Base-by-base conservation (phyloP, 1,284 basidiomycete genomes). In the Polyporus tsugae region DNA sequence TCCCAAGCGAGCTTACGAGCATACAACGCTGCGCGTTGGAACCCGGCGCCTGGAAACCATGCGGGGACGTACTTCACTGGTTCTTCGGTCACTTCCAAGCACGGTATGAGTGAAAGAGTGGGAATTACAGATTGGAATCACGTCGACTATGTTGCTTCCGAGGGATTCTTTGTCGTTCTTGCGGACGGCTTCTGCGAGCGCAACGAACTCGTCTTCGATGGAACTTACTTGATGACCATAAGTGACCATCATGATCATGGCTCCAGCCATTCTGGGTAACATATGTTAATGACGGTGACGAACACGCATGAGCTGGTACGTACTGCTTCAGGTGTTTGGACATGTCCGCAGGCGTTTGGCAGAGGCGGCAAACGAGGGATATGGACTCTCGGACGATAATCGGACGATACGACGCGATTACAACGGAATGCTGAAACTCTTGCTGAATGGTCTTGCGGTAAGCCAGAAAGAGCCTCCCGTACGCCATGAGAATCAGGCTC, bases 41-140 rank as follows among this genome's bases (percentile, higher is more conserved):
- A 74, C 0, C 41, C 63, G 0, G 66, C 70, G 2, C 71, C 70
- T 2, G 73, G 73, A 55, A 70, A 73, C 73, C 73, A 74, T 2
- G 52, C 38, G 0, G 73, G 73, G 5, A 72, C n/a, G 15, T 70
- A 64, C 39, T 67, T 65, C 44, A 74, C 73, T 74, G 39, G 9
- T 25, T 4, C 7, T 25, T 0, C 6, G 36, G 36, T 65, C 35
- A 61, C 0, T 33, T 6, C 29, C 29, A 0, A 4, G 29, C 17
- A 38, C 19, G 55, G 22, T 53, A 33, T 1, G n/a, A n/a, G n/a
- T 19, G 15, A 35, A n/a, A 36, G 25, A 22, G 35, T 55, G 7
- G n/a, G 2, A 25, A 44, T 52, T 15, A 68, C 74, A 39, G 17
- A 72, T 59, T 39, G 75, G 75, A 6, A 74, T 42, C 2, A 68